Evolutionary conservation across 2,329 filamentous ascomycete genomes (phyloP).

Genomic region (Monilinia fructigena): DNA sequence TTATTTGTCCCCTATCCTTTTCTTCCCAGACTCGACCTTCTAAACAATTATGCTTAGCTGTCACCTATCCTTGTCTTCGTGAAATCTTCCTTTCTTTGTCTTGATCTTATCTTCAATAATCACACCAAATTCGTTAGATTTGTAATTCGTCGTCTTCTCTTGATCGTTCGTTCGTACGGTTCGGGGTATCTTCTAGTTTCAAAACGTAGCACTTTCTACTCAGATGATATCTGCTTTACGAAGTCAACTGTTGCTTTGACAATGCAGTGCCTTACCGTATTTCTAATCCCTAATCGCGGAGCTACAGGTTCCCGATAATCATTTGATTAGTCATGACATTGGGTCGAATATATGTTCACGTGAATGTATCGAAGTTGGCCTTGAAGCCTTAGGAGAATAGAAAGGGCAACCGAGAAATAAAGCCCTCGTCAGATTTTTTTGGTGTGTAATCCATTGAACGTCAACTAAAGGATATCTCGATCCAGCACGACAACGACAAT

Average conservation of each 20-base stretch:
- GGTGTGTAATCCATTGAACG: constrained; percentile 15
- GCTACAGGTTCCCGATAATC: constrained; percentile 7
- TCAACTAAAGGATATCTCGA: constrained; percentile 8
- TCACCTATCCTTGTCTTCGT: constrained; percentile 21
- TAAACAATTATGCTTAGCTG: constrained; percentile 22
- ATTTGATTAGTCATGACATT: constrained; percentile 22
- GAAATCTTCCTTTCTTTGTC: constrained; percentile 12
- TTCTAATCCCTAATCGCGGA: constrained; percentile 19
- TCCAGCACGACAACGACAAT: constrained; percentile 23
- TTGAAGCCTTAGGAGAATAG: not conserved
- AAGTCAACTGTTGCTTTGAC: constrained; percentile 22
- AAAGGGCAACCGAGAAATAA: constrained; percentile 24
- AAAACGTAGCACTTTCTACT: constrained; percentile 14
- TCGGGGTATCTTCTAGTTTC: not conserved
- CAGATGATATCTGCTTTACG: constrained; percentile 17
- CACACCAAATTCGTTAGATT: not conserved
- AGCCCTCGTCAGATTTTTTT: constrained; percentile 24
- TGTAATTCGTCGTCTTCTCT: not conserved
- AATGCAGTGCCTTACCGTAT: constrained; percentile 18
- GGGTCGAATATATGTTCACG: not conserved
- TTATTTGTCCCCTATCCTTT: not conserved
- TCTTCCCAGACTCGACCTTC: constrained; percentile 9
- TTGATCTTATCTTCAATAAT: constrained; percentile 13
- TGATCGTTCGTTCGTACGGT: constrained; percentile 2
- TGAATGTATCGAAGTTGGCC: not conserved